Evolutionary conservation across 176 grass and related monocot species (phyloP), one percentile per base, ranked within the genome.

Genomic region (Carex cristatella): DNA sequence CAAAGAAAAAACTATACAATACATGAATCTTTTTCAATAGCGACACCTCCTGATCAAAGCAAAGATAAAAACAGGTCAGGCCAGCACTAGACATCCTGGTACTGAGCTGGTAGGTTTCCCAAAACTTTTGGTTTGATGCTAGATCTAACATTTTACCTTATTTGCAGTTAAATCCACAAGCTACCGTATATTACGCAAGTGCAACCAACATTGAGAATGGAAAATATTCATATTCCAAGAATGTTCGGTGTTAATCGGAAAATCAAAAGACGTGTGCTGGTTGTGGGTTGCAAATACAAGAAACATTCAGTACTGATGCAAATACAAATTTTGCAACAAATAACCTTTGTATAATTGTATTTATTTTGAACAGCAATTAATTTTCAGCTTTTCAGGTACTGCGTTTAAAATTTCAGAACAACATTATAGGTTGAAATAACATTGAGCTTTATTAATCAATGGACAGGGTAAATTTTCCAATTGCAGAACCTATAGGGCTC

Each of bases 1-100:
- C 93, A 12, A 95, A 95, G 85, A 95, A 92, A 63, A 95, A 95
- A 71, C 83, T 92, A 88, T 95, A 95, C 18, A 95, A 72, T 55
- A 95, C 71, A 70, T 91, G 91, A 56, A 92, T 82, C 69, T 95
- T 95, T 89, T 89, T 95, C 90, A 87, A 86, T 46, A 89, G 10
- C 18, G 93, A 86, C 27, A 92, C 93, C 27, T 90, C 85, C 90
- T 95, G 85, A 70, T 59, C 81, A 42, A 84, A 40, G 42, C 8
- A 86, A 61, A 61, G 2, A 65, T 8, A 61, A 7, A 23, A 62
- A 84, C 3, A 78, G 13, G 53, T 79, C 30, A 79, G 30, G 53
- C 28, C 57, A 3, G 11, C 35, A 79, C 49, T 57, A 7, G 35
- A 76, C 19, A 30, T 76, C 46, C 72, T 14, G 48, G 4, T 75